A percentile compares a stretch with the other conserved stretches of the same genome.
These are phyloP conservation scores for Paxillus rubicundulus DNA, from an alignment of 768 basidiomycete species.

Conservation along the genomic window DNA sequence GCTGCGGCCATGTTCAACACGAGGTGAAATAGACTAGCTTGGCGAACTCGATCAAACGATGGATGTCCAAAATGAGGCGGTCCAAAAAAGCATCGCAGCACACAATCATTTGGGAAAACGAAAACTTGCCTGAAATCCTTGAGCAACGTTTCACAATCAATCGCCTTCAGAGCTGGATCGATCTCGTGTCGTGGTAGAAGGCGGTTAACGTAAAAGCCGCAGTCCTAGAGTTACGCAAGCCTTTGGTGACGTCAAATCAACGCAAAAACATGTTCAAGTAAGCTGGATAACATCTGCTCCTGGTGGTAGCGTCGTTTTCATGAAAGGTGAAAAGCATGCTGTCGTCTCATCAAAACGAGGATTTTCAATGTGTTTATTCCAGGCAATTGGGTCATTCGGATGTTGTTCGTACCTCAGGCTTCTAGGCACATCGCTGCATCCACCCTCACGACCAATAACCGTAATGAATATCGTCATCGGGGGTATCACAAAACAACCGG, in stretches of 20 bases:
- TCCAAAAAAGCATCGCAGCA: slow-evolving; percentile 5
- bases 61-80: neutral
- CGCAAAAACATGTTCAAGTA: slow-evolving; percentile 1
- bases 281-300: neutral
- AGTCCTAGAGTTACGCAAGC: neutral
- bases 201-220: slow-evolving; percentile 3
- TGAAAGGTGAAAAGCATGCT: neutral
- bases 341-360: slow-evolving; percentile 23
- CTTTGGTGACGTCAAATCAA: slow-evolving; percentile 5
- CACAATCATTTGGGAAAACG: slow-evolving; percentile 10
- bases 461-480: slow-evolving; percentile 14
- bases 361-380: slow-evolving; percentile 7
- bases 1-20: slow-evolving; percentile 19
- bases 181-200: slow-evolving; percentile 4
- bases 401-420: slow-evolving; percentile 10
- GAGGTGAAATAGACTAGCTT: slow-evolving; percentile 18
- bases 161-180: slow-evolving; percentile 9
- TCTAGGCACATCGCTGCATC: slow-evolving; percentile 14
- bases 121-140: slow-evolving; percentile 2
- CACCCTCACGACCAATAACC: slow-evolving; percentile 11
- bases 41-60: slow-evolving; percentile 2
- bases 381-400: slow-evolving; percentile 12
- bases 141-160: neutral
- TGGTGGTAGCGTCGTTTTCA: slow-evolving; percentile 2
- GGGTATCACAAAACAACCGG: slow-evolving; percentile 10